phyloP scores from a whole-genome alignment of 345 rosid species.

The Eucalyptus sideroxylon region DNA sequence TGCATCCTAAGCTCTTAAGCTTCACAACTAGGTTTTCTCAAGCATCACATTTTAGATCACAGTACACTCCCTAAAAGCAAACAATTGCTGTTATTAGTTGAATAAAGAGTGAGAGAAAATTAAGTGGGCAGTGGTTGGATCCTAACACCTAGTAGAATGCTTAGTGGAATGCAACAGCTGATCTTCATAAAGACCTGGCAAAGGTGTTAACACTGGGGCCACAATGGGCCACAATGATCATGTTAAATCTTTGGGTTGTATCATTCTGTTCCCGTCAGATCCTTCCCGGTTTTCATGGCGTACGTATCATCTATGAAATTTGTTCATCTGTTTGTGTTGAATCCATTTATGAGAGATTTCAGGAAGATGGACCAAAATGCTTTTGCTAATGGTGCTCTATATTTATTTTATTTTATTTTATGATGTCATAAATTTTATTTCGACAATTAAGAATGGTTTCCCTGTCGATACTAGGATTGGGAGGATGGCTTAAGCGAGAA shows the following conservation, averaged over 20 bases:
- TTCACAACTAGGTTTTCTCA: not conserved
- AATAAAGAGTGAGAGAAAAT: not conserved
- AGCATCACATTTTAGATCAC: not conserved
- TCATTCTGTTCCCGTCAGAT: not conserved
- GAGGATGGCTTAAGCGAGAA: constrained; percentile 85
- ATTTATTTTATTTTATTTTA: not conserved
- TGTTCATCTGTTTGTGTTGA: not conserved
- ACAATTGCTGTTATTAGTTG: not conserved
- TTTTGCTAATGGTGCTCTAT: not conserved
- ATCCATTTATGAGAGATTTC: not conserved
- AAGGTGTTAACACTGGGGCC: not conserved
- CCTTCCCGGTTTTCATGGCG: not conserved
- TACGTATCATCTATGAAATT: not conserved
- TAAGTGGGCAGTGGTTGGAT: not conserved
- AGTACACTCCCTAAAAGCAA: not conserved
- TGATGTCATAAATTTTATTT: not conserved
- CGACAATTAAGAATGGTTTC: not conserved
- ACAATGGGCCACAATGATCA: not conserved
- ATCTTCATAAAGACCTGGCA: not conserved
- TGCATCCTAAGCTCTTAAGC: not conserved
- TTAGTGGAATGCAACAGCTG: not conserved
- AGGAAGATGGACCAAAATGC: not conserved
- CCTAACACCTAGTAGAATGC: not conserved
- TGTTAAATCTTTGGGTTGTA: not conserved
- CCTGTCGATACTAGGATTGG: constrained; percentile 54